phyloP scores from a whole-genome alignment of 2,329 filamentous ascomycete species.

The Penicillium sp. region DNA sequence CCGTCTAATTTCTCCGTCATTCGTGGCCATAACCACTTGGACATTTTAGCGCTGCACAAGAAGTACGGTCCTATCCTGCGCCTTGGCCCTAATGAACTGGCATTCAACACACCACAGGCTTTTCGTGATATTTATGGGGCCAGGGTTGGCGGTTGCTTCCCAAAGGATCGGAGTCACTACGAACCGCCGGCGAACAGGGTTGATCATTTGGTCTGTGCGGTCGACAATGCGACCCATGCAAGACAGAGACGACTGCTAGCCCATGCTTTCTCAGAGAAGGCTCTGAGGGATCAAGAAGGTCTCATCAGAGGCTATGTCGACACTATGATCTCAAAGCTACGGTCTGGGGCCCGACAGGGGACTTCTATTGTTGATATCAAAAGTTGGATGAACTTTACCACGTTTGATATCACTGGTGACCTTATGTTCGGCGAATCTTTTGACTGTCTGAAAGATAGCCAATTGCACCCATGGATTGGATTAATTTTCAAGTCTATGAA shows the following conservation, averaged over 20 bases:
- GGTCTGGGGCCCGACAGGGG: not conserved
- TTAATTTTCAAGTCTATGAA: conserved; percentile 35
- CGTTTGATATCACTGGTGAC: conserved; percentile 43
- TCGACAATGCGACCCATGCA: conserved; percentile 20
- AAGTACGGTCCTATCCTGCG: conserved; percentile 22
- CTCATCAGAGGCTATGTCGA: conserved; percentile 30
- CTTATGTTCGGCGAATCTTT: conserved; percentile 44
- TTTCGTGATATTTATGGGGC: conserved; percentile 37
- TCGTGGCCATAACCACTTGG: conserved; percentile 25
- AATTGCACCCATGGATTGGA: conserved; percentile 43
- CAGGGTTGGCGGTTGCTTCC: conserved; percentile 22
- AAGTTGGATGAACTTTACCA: conserved; percentile 37
- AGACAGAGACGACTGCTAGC: conserved; percentile 24
- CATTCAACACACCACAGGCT: conserved; percentile 30
- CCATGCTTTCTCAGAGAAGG: conserved; percentile 32
- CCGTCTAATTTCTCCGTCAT: conserved; percentile 23
- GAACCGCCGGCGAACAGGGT: conserved; percentile 39
- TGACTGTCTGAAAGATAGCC: conserved; percentile 37
- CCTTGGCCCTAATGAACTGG: conserved; percentile 20
- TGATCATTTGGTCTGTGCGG: conserved; percentile 20
- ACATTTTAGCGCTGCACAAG: conserved; percentile 25
- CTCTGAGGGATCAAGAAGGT: conserved; percentile 31
- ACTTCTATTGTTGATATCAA: conserved; percentile 25
- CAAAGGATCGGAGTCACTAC: conserved; percentile 24
- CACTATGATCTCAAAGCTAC: conserved; percentile 25